Percentiles rank a stretch among this genome's conserved stretches.
These are phyloP conservation scores for Triadica sebifera DNA, from an alignment of 345 rosid genomes.

Conservation along the genomic window DNA sequence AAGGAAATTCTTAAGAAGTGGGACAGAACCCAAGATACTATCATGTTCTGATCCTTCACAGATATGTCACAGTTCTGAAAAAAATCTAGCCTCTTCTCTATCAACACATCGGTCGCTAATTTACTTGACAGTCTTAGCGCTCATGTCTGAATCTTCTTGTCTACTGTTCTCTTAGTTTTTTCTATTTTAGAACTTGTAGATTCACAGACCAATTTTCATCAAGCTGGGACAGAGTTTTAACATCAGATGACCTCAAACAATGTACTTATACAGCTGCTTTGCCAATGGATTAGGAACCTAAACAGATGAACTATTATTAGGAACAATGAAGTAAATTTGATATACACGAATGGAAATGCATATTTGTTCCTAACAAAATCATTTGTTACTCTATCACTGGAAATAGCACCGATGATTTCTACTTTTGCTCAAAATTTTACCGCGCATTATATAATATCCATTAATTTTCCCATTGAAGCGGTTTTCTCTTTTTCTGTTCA, in stretches of 20 bases:
- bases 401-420: no score
- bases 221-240: neutral
- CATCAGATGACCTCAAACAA: conserved; percentile 23
- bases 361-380: neutral
- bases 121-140: neutral
- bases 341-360: neutral
- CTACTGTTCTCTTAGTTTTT: conserved; percentile 14
- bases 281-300: neutral
- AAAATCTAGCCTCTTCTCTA: neutral
- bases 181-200: neutral
- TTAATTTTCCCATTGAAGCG: neutral
- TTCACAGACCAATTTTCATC: neutral
- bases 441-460: neutral
- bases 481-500: conserved; percentile 74
- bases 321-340: neutral
- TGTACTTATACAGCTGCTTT: conserved; percentile 4
- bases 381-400: neutral
- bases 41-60: neutral
- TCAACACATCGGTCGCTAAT: neutral
- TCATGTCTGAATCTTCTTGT: neutral
- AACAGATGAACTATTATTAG: neutral
- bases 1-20: neutral
- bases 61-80: conserved; percentile 8
- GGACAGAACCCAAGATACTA: neutral
- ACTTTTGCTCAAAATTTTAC: neutral